Conservation (phyloP, 805 yeast genomes). For the Lipomyces lipofer region DNA sequence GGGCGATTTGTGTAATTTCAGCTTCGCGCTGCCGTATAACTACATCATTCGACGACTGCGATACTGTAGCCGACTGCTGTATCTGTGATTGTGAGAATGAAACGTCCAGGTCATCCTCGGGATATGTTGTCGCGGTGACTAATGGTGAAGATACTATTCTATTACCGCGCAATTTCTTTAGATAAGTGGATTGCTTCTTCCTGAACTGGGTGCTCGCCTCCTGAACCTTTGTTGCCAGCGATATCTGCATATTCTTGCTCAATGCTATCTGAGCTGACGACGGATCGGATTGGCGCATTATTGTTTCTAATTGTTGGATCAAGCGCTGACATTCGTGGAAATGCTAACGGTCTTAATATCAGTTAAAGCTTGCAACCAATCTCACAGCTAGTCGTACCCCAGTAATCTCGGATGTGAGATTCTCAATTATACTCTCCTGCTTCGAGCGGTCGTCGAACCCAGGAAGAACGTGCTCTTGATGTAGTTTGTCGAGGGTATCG, state of each 20-base stretch:
- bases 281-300: constrained; percentile 41
- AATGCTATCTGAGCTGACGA: constrained; percentile 57
- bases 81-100: constrained; percentile 37
- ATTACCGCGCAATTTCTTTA: constrained; percentile 79
- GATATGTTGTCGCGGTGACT: constrained; percentile 31
- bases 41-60: constrained; percentile 41
- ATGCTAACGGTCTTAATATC: too few relatives aligned
- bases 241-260: constrained; percentile 77
- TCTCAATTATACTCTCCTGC: constrained; percentile 78
- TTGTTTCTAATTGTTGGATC: constrained; percentile 63
- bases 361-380: constrained; percentile 26
- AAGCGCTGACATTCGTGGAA: constrained; percentile 78
- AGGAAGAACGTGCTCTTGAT: constrained; percentile 81
- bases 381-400: constrained; percentile 37
- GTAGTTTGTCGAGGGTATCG: constrained; percentile 63
- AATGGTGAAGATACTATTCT: constrained; percentile 33
- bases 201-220: constrained; percentile 74
- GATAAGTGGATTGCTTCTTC: constrained; percentile 83
- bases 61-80: constrained; percentile 31
- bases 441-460: constrained; percentile 78
- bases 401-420: constrained; percentile 71
- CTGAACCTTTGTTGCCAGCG: constrained; percentile 83
- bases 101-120: constrained; percentile 32
- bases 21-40: constrained; percentile 72
- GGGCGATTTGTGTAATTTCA: constrained; percentile 87